Conservation (phyloP, 305 asterid genomes). For the Salvia sclarea region DNA sequence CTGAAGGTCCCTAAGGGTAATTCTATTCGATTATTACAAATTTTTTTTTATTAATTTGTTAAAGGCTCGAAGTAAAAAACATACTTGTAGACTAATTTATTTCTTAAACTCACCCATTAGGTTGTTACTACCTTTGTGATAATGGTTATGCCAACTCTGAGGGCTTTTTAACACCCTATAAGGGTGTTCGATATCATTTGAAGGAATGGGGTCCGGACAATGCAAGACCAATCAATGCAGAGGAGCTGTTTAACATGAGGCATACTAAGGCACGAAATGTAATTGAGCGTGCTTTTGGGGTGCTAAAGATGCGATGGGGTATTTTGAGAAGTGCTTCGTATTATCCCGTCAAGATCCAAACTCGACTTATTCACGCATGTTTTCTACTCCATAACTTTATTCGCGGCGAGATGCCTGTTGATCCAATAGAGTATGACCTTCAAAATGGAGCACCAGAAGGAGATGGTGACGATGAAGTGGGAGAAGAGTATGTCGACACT, state of each 20-base stretch:
- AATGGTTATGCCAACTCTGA: neutral
- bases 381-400: no score
- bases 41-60: neutral
- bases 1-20: neutral
- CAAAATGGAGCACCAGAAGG: no score
- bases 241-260: neutral
- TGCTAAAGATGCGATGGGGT: neutral
- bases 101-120: neutral
- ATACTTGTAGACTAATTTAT: neutral
- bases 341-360: neutral
- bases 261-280: neutral
- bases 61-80: no score
- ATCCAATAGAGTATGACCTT: no score
- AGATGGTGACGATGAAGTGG: no score
- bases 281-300: neutral
- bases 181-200: neutral
- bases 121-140: neutral
- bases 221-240: neutral
- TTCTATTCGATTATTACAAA: no score
- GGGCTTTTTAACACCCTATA: neutral
- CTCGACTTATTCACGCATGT: neutral
- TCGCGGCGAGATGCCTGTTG: no score
- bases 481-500: no score
- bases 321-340: neutral
- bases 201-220: neutral